Percentiles rank a stretch among this genome's conserved stretches.
phyloP scores from a whole-genome alignment of 306 rosid genomes.

The Quercus suber region DNA sequence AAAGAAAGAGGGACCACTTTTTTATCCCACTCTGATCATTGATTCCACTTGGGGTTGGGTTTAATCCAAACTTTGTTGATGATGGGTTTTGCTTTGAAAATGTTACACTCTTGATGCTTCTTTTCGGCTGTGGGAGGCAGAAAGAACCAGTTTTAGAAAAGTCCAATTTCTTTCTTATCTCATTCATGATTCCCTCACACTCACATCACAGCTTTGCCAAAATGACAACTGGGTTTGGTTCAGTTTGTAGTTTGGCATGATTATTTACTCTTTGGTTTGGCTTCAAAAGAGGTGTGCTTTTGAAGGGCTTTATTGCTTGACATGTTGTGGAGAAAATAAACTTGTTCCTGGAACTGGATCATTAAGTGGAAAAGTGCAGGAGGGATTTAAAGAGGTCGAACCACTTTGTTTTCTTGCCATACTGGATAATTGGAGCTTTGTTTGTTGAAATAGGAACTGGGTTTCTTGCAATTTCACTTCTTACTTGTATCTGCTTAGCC shows the following conservation, averaged over 20 bases:
- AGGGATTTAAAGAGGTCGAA: conserved; percentile 18
- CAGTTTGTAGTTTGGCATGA: conserved; percentile 41
- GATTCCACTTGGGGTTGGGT: conserved; percentile 42
- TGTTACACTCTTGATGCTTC: conserved; percentile 45
- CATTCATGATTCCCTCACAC: conserved; percentile 32
- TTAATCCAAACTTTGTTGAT: conserved; percentile 25
- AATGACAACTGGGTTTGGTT: conserved; percentile 50
- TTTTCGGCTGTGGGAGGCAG: conserved; percentile 42
- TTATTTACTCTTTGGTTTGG: conserved; percentile 42
- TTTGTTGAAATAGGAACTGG: conserved; percentile 27
- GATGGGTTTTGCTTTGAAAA: conserved; percentile 30
- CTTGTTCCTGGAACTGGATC: conserved; percentile 15
- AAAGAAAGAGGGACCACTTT: neutral
- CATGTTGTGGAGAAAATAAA: conserved; percentile 21
- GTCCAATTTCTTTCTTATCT: conserved; percentile 42
- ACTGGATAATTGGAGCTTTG: conserved; percentile 23
- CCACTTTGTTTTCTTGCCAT: conserved; percentile 31
- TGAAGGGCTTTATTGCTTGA: conserved; percentile 38
- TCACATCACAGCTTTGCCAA: conserved; percentile 34
- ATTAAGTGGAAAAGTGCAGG: conserved; percentile 3
- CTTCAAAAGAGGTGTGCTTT: conserved; percentile 19
- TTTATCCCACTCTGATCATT: conserved; percentile 27
- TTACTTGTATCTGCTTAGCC: conserved; percentile 13
- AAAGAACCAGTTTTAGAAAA: conserved; percentile 44
- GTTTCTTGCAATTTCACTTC: conserved; percentile 36